These are phyloP conservation scores for Fusarium camptoceras DNA, from an alignment of 2,329 filamentous ascomycete genomes.

Conservation along the genomic window DNA sequence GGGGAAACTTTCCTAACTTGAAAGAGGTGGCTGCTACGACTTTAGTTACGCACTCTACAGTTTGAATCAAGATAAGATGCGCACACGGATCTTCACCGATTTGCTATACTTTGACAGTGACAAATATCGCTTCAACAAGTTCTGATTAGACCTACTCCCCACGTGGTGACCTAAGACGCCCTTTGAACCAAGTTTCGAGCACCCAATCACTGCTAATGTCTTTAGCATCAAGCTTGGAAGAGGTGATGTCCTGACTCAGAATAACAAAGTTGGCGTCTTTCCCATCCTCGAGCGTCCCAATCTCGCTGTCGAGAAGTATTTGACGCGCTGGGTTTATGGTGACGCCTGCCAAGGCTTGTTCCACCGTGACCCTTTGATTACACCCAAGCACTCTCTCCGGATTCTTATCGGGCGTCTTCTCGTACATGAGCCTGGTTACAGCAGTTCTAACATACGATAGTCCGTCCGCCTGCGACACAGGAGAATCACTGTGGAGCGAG, in stretches of 20 bases:
- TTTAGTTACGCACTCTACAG: too few relatives aligned
- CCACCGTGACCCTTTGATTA: neutral
- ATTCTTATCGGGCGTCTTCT: neutral
- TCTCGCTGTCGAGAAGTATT: neutral
- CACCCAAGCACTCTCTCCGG: neutral
- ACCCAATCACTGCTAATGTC: neutral
- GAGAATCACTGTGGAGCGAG: neutral
- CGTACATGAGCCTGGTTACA: neutral
- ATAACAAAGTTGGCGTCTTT: neutral
- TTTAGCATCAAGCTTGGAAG: neutral
- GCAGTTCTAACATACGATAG: neutral
- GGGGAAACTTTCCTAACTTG: slow-evolving; percentile 29
- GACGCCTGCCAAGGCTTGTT: neutral
- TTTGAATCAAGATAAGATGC: neutral
- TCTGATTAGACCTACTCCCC: neutral
- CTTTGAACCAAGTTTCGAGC: neutral
- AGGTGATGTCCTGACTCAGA: neutral
- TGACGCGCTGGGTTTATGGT: neutral
- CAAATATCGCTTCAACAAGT: rapidly evolving
- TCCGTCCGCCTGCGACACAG: neutral
- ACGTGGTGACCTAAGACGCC: neutral
- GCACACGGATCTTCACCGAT: neutral
- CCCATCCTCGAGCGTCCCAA: neutral
- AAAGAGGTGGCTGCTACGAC: neutral
- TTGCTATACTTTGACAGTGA: neutral